A percentile compares a stretch with the other conserved stretches of the same genome.
phyloP scores from a whole-genome alignment of 805 yeast genomes.

The Yamadazyma scolyti region DNA sequence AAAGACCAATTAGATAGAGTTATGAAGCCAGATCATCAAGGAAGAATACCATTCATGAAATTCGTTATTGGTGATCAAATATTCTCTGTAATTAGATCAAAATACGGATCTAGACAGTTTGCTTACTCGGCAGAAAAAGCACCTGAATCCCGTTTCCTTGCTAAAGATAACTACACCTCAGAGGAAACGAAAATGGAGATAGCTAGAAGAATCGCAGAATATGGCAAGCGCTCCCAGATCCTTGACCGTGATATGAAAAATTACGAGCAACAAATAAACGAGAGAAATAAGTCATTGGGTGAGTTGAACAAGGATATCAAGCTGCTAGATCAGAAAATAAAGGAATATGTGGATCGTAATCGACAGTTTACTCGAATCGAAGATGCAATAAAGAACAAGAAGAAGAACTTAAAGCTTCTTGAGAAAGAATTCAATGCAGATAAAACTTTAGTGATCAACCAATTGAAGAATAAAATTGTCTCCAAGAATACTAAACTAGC shows the following conservation, averaged over 20 bases:
- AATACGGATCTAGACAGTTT: conserved; percentile 59
- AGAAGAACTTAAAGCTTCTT: too few relatives aligned
- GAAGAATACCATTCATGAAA: conserved; percentile 47
- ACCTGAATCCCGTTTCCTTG: conserved; percentile 25
- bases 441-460: conserved; percentile 34
- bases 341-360: too few relatives aligned
- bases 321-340: not conserved
- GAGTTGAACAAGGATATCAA: not conserved
- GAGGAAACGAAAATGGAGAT: conserved; percentile 15
- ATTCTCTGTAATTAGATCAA: conserved; percentile 52
- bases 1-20: conserved; percentile 35
- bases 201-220: too few relatives aligned
- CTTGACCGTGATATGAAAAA: too few relatives aligned
- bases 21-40: conserved; percentile 29
- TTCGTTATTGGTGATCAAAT: conserved; percentile 58
- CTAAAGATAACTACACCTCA: conserved; percentile 13
- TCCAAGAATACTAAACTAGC: conserved; percentile 13
- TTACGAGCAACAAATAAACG: not conserved
- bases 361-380: too few relatives aligned
- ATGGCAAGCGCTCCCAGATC: too few relatives aligned
- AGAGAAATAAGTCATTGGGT: not conserved
- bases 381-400: too few relatives aligned
- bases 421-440: conserved; percentile 40
- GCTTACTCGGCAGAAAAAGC: conserved; percentile 39
- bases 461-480: conserved; percentile 23